These are phyloP conservation scores for Phytopythium helicoides DNA, from an alignment of 352 stramenopile species.

Conservation along the genomic window DNA sequence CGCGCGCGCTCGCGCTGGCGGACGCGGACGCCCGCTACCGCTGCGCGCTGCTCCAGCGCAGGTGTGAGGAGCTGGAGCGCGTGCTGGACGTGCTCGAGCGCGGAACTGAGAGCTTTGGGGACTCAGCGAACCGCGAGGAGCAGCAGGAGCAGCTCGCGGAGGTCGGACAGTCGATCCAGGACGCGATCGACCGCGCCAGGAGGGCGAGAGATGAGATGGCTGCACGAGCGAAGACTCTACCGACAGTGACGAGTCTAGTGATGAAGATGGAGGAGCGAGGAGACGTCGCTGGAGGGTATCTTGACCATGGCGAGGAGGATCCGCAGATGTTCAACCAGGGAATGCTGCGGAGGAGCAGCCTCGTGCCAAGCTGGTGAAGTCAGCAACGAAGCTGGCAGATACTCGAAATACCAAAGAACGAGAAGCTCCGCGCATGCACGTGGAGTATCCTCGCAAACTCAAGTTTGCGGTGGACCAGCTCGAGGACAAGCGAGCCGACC, in stretches of 20 bases:
- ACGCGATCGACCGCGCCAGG: constrained; percentile 45
- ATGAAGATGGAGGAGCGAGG: constrained; percentile 1
- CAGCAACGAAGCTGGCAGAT: constrained; percentile 1
- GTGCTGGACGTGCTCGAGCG: constrained; percentile 21
- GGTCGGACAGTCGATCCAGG: constrained; percentile 36
- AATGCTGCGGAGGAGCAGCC: constrained; percentile 4
- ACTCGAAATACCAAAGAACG: background rate
- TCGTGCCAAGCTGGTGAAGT: background rate
- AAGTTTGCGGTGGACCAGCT: constrained; percentile 42
- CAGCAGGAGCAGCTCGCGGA: constrained; percentile 16
- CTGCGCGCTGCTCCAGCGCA: constrained; percentile 16
- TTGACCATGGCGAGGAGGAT: constrained; percentile 17
- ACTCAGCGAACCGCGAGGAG: background rate
- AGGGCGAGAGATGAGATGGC: constrained; percentile 20
- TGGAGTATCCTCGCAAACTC: constrained; percentile 52
- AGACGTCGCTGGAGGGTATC: constrained; percentile 20
- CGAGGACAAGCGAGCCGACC: constrained; percentile 22
- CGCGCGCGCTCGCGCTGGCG: constrained; percentile 14
- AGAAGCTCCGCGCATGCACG: constrained; percentile 1
- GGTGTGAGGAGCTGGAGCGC: constrained; percentile 37
- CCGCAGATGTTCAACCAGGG: constrained; percentile 14
- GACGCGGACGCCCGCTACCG: constrained; percentile 44
- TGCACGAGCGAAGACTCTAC: background rate
- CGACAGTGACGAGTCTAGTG: background rate
- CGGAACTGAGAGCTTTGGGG: too few species aligned